Evolutionary conservation across 306 rosid species (phyloP).

Genomic region (Rosa lucieae): DNA sequence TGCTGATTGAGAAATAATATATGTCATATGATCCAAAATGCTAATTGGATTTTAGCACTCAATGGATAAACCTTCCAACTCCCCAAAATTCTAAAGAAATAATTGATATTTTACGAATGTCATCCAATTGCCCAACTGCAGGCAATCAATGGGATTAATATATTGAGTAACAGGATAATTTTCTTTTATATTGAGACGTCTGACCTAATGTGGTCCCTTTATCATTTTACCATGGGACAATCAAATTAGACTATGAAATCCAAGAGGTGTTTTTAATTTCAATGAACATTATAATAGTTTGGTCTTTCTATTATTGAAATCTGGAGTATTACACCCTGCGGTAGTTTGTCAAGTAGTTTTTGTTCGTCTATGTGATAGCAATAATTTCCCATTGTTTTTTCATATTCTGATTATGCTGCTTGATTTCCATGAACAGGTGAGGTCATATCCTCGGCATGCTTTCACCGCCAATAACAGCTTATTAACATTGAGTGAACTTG

Average conservation of each 20-base stretch:
- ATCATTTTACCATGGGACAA: neutral
- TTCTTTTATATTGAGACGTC: neutral
- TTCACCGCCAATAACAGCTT: conserved; percentile 44
- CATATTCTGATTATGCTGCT: conserved; percentile 14
- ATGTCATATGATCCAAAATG: neutral
- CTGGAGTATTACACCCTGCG: neutral
- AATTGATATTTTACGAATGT: neutral
- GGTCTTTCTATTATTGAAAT: neutral
- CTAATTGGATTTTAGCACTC: neutral
- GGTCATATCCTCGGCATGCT: conserved; percentile 70
- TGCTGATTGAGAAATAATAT: neutral
- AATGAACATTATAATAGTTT: neutral
- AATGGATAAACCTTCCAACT: neutral
- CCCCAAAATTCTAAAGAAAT: neutral
- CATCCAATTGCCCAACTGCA: neutral
- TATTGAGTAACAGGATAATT: neutral
- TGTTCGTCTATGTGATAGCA: neutral
- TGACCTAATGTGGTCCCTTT: neutral
- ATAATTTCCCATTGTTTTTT: neutral
- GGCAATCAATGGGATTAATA: neutral
- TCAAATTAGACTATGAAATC: neutral
- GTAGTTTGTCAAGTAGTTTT: neutral
- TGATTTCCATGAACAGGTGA: conserved; percentile 51
- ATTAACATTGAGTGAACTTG: conserved; percentile 61
- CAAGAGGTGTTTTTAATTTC: neutral